Conservation (phyloP, 208 protist genomes). For the Trypanosoma brucei region DNA sequence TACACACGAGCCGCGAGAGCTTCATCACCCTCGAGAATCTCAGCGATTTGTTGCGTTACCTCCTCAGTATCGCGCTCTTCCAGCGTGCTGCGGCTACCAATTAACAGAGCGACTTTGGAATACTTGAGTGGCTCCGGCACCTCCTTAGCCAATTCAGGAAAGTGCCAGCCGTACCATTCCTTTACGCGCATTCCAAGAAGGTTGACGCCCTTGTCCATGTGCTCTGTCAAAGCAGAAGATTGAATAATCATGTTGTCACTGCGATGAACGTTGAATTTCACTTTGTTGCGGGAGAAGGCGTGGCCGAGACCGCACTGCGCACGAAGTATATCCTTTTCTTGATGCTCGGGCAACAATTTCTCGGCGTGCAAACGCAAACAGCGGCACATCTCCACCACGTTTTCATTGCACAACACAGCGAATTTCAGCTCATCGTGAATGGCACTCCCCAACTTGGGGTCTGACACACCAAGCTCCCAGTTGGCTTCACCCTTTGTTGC, state of each 20-base stretch:
- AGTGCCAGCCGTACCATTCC: slow-evolving; percentile 99
- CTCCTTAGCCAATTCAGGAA: slow-evolving; percentile 98
- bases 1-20: slow-evolving; percentile 80
- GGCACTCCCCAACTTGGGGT: slow-evolving; percentile 93
- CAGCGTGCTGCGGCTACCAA: slow-evolving; percentile 77
- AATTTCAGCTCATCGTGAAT: slow-evolving; percentile 91
- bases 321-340: slow-evolving; percentile 93
- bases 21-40: slow-evolving; percentile 83
- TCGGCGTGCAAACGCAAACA: slow-evolving; percentile 95
- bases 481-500: slow-evolving; percentile 66
- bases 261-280: slow-evolving; percentile 99
- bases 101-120: slow-evolving; percentile 85
- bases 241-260: slow-evolving; percentile 99
- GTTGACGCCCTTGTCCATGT: slow-evolving; percentile 99
- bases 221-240: slow-evolving; percentile 96
- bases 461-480: slow-evolving; percentile 93
- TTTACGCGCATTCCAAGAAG: slow-evolving; percentile 98
- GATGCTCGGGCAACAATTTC: slow-evolving; percentile 92
- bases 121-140: slow-evolving; percentile 96
- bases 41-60: slow-evolving; percentile 64
- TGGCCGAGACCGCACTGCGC: slow-evolving; percentile 98
- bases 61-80: slow-evolving; percentile 71
- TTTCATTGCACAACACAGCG: slow-evolving; percentile 87
- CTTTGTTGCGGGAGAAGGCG: slow-evolving; percentile 97
- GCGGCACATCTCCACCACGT: slow-evolving; percentile 87